Percentiles rank a stretch among this genome's conserved stretches.
phyloP scores from a whole-genome alignment of 2,329 filamentous ascomycete species.

The Fonsecaea monophora region DNA sequence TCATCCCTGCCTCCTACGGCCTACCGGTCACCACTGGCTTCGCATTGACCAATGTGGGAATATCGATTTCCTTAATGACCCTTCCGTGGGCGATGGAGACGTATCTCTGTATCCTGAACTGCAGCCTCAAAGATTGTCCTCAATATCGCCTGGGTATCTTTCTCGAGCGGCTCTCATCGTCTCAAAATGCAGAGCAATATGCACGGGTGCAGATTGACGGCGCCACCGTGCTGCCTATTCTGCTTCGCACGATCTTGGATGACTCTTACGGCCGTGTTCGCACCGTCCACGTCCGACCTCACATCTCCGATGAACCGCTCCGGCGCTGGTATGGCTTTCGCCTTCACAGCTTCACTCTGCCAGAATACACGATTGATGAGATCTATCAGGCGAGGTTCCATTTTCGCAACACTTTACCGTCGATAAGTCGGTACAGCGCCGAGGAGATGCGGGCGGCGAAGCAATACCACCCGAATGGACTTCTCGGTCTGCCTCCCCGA shows the following conservation, averaged over 20 bases:
- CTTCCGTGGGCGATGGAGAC: constrained; percentile 33
- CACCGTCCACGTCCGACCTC: constrained; percentile 24
- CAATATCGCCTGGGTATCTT: constrained; percentile 30
- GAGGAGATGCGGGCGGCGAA: constrained; percentile 22
- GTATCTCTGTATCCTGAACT: constrained; percentile 34
- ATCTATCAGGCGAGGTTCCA: constrained; percentile 16
- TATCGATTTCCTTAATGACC: constrained; percentile 31
- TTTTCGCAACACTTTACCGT: constrained; percentile 15
- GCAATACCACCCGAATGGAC: constrained; percentile 16
- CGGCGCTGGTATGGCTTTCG: constrained; percentile 29
- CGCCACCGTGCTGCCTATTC: constrained; percentile 24
- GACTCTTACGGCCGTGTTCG: constrained; percentile 19
- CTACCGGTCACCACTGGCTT: constrained; percentile 26
- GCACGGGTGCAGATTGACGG: constrained; percentile 24
- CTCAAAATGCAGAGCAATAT: constrained; percentile 55
- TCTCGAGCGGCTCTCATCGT: constrained; percentile 38
- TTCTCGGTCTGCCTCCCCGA: constrained; percentile 17
- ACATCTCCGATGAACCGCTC: constrained; percentile 26
- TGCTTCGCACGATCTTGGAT: constrained; percentile 17
- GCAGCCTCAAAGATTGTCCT: constrained; percentile 19
- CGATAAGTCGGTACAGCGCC: constrained; percentile 15
- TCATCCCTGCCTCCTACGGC: constrained; percentile 13
- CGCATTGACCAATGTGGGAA: constrained; percentile 32
- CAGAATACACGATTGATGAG: constrained; percentile 20
- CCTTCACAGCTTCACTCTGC: constrained; percentile 22